A percentile compares a stretch with the other conserved stretches of the same genome.
Conservation (phyloP, 2,329 filamentous ascomycete species). For the Trichoderma atroviride region DNA sequence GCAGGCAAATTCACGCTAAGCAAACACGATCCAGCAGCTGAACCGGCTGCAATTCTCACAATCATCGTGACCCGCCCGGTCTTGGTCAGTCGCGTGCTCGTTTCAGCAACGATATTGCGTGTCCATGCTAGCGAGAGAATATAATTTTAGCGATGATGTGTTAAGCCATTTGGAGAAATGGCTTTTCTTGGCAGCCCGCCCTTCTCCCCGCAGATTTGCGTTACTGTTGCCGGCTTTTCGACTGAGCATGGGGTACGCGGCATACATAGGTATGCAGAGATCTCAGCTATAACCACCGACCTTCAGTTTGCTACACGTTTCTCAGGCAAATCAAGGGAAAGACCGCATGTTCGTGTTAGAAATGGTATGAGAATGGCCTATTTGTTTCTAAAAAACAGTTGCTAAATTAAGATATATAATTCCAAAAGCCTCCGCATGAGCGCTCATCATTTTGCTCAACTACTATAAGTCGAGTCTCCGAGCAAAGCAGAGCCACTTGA, state of each 20-base stretch:
- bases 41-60: too few relatives aligned
- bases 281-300: not conserved
- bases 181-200: slow-evolving; percentile 5
- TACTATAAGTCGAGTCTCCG: not conserved
- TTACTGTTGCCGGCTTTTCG: not conserved
- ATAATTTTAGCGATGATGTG: not conserved
- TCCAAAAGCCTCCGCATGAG: not conserved
- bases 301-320: not conserved
- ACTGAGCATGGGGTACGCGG: slow-evolving; percentile 3
- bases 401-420: not conserved
- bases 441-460: not conserved
- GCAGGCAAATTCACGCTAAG: too few relatives aligned
- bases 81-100: not conserved
- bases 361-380: not conserved
- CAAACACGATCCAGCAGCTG: too few relatives aligned
- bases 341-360: not conserved
- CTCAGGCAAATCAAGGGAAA: not conserved
- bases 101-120: not conserved
- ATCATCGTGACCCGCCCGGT: not conserved
- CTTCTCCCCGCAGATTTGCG: slow-evolving; percentile 1
- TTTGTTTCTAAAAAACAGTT: not conserved
- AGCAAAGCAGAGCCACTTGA: not conserved
- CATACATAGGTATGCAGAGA: not conserved
- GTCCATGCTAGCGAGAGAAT: not conserved
- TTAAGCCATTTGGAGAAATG: not conserved